Evolutionary conservation across 2,329 filamentous ascomycete genomes (phyloP).

Genomic region (Aspergillus sp.): DNA sequence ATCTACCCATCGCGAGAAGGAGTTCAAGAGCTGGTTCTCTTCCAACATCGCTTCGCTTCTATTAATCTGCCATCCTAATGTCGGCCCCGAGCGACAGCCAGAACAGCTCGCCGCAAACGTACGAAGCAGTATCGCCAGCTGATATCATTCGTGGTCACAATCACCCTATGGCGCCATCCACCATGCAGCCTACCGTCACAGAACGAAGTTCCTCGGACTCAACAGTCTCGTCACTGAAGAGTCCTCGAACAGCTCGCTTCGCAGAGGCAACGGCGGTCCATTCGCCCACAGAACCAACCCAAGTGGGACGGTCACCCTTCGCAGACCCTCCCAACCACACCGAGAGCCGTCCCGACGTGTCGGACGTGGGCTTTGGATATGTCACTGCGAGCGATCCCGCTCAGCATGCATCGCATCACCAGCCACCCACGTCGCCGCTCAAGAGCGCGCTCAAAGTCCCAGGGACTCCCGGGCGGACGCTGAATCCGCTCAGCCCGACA

Average conservation of each 20-base stretch:
- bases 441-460: slow-evolving; percentile 90
- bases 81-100: slow-evolving; percentile 23
- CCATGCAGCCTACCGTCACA: slow-evolving; percentile 25
- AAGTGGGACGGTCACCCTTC: slow-evolving; percentile 49
- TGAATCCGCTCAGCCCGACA: slow-evolving; percentile 86
- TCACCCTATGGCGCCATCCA: slow-evolving; percentile 27
- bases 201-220: slow-evolving; percentile 32
- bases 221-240: slow-evolving; percentile 41
- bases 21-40: slow-evolving; percentile 38
- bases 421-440: slow-evolving; percentile 73
- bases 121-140: slow-evolving; percentile 37
- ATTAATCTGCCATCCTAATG: slow-evolving; percentile 17
- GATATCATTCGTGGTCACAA: slow-evolving; percentile 37
- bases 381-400: slow-evolving; percentile 60
- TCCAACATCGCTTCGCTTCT: slow-evolving; percentile 1
- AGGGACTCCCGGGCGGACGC: slow-evolving; percentile 70
- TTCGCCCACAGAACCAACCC: slow-evolving; percentile 56
- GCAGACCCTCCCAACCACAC: slow-evolving; percentile 51
- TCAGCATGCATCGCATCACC: slow-evolving; percentile 51
- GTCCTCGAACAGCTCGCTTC: slow-evolving; percentile 61
- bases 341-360: slow-evolving; percentile 57
- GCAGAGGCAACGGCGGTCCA: slow-evolving; percentile 65
- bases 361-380: slow-evolving; percentile 91
- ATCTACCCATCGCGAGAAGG: neutral
- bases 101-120: slow-evolving; percentile 29